A percentile compares a stretch with the other conserved stretches of the same genome.
These are phyloP conservation scores for Rhynchospora breviuscula DNA, from an alignment of 176 grass and related monocot species.

Conservation along the genomic window DNA sequence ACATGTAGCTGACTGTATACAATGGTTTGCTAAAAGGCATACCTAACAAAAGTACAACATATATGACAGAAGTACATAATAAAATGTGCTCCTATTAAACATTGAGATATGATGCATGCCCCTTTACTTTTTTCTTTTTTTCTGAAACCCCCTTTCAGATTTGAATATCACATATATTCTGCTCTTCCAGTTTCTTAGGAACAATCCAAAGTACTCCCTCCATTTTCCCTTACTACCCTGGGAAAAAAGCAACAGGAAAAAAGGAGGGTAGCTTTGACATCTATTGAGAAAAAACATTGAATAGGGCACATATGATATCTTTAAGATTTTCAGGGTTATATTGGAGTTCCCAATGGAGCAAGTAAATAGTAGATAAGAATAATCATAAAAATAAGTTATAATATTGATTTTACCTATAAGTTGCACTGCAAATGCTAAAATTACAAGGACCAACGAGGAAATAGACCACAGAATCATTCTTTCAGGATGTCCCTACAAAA, in stretches of 20 bases:
- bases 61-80: neutral
- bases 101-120: neutral
- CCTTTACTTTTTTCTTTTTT: neutral
- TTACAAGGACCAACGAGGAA: slow-evolving; percentile 45
- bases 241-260: neutral
- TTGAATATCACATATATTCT: neutral
- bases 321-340: neutral
- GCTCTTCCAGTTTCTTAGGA: neutral
- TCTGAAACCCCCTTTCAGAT: neutral
- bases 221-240: neutral
- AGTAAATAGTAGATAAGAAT: neutral
- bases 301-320: too few species aligned
- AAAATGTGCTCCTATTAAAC: neutral
- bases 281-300: neutral
- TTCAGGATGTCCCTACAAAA: slow-evolving; percentile 51
- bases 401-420: slow-evolving; percentile 48
- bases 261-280: neutral
- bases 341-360: neutral
- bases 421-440: slow-evolving; percentile 54
- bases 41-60: slow-evolving; percentile 33
- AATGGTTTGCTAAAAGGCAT: slow-evolving; percentile 96
- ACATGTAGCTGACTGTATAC: slow-evolving; percentile 88
- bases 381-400: neutral
- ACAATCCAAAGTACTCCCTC: neutral
- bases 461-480: slow-evolving; percentile 63